Evolutionary conservation across 2,329 filamentous ascomycete species (phyloP).

Genomic region (Aspergillus sclerotialis): DNA sequence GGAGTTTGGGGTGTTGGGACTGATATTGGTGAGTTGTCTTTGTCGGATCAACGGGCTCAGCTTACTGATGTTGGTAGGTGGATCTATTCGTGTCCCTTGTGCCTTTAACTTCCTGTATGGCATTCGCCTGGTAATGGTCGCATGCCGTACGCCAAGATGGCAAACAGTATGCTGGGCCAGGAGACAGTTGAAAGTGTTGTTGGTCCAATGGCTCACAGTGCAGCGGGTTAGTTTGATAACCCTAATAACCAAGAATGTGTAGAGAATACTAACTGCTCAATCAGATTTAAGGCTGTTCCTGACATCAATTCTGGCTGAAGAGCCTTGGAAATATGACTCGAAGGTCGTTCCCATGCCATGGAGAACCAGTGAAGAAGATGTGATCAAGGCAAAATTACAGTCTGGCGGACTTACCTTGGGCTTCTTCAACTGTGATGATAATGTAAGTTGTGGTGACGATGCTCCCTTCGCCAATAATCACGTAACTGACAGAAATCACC

Average conservation of each 20-base stretch:
- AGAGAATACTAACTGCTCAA: background rate
- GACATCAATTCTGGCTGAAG: conserved; percentile 1
- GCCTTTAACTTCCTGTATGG: conserved; percentile 37
- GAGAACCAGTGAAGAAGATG: conserved; percentile 13
- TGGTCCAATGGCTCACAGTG: conserved; percentile 26
- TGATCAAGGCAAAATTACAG: conserved; percentile 13
- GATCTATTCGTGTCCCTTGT: conserved; percentile 37
- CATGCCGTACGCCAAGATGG: conserved; percentile 26
- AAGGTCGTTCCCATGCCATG: conserved; percentile 8
- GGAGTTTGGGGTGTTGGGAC: conserved; percentile 24
- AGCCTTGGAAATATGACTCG: conserved; percentile 6
- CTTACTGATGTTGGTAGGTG: conserved; percentile 35
- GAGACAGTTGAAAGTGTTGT: conserved; percentile 26
- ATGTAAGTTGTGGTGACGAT: conserved; percentile 12
- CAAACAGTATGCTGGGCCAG: conserved; percentile 30
- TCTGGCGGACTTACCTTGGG: conserved; percentile 22
- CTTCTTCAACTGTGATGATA: conserved; percentile 25
- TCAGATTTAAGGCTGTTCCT: conserved; percentile 3
- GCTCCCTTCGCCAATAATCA: background rate
- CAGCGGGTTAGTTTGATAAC: background rate
- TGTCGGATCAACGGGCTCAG: too few relatives aligned
- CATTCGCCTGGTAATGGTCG: conserved; percentile 31
- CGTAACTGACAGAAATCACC: background rate
- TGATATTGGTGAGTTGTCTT: conserved; percentile 19
- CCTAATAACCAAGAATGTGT: background rate